phyloP scores from a whole-genome alignment of 306 rosid genomes.

The Cucumis hystrix region DNA sequence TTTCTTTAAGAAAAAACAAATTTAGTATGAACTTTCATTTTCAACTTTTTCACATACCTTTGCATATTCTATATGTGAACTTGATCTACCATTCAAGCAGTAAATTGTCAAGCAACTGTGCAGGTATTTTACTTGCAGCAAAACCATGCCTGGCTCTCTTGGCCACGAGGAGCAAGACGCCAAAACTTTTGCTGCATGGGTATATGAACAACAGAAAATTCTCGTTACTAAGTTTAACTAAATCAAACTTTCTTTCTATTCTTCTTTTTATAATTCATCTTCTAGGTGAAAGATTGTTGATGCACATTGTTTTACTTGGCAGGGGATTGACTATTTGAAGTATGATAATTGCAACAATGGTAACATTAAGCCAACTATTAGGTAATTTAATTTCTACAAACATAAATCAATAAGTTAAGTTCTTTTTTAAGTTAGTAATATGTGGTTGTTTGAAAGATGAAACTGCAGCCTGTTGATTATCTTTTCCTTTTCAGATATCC shows the following conservation, averaged over 20 bases:
- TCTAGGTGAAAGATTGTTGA: background rate
- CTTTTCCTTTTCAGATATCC: constrained; percentile 46
- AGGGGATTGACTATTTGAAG: constrained; percentile 98
- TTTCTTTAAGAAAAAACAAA: background rate
- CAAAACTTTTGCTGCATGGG: constrained; percentile 87
- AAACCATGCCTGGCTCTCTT: constrained; percentile 86
- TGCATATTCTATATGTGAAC: background rate
- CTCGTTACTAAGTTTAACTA: background rate
- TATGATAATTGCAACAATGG: constrained; percentile 76
- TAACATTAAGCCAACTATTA: constrained; percentile 54
- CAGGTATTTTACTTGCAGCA: constrained; percentile 88
- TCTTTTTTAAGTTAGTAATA: background rate
- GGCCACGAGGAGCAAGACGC: constrained; percentile 92
- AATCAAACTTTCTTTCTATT: background rate
- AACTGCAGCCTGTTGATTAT: background rate
- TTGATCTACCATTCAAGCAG: background rate
- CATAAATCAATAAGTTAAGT: background rate
- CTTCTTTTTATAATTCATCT: background rate
- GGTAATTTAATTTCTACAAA: constrained; percentile 25
- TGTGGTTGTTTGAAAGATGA: background rate
- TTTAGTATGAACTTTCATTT: background rate
- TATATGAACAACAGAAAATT: constrained; percentile 13
- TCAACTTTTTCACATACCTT: background rate
- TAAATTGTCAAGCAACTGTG: background rate
- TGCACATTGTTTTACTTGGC: constrained; percentile 7